Base-by-base conservation (phyloP, 495 filamentous ascomycete species). In the Pseudomonodictys pantanalensis region DNA sequence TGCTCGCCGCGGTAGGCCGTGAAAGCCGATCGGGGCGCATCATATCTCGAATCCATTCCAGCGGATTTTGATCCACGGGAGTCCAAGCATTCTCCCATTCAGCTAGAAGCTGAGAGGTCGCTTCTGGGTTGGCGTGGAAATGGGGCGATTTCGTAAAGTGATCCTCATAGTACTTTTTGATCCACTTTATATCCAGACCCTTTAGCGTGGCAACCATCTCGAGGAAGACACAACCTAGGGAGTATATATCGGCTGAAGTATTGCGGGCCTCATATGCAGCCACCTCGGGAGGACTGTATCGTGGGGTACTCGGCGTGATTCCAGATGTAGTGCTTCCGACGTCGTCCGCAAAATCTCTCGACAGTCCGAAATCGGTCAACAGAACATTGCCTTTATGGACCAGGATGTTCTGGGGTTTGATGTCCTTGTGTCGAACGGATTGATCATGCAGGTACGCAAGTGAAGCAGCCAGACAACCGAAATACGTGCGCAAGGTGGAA, bases 131-230 rank as follows among this genome's bases (percentile, higher is more conserved):
- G 32, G 32, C 32, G 32, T 35, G 15, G 15, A 35, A 35, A 15
- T 35, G 32, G 15, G 32, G 15, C 15, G 32, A 35, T 7, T 15
- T 15, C 8, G 32, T 35, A 35, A 8, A 15, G 8, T 35, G 7
- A 15, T 15, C 15, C 7, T 7, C 32, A 35, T 7, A 7, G 15
- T 35, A 35, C 32, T 7, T 35, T 35, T 15, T 35, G 8, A 35
- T 8, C 32, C 32, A 35, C 15, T 7, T 35, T 35, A 15, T 35
- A 35, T 35, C 15, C 7, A 8, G 32, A 8, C 53, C 53, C 33
- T 56, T 58, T 3, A 75, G 56, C 3, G 73, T 61, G n/a, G 71
- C 71, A 0, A 60, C 52, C 66, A 77, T 77, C 26, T 54, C 32
- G 3, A 42, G 51, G 17, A 24, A 54, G n/a, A 54, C 51, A 41